These are phyloP conservation scores for Evernia prunastri DNA, from an alignment of 495 filamentous ascomycete species.

Conservation along the genomic window DNA sequence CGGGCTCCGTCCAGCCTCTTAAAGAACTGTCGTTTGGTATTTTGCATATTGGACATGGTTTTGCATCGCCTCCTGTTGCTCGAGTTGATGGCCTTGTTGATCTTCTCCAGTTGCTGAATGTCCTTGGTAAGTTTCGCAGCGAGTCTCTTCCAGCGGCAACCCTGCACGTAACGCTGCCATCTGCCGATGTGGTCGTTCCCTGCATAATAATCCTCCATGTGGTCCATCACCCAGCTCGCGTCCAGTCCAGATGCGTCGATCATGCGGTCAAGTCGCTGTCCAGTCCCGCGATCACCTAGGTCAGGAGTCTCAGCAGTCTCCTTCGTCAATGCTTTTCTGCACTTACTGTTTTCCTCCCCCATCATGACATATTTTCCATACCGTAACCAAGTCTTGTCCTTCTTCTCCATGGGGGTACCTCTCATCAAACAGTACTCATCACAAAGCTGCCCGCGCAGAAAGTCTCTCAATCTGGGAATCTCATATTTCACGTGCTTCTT, in stretches of 20 bases:
- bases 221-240: not conserved
- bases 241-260: not conserved
- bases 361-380: not conserved
- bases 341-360: not conserved
- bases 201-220: not conserved
- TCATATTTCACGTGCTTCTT: not conserved
- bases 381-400: not conserved
- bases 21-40: not conserved
- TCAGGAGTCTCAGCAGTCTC: not conserved
- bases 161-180: not conserved
- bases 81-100: not conserved
- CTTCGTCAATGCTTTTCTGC: not conserved
- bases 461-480: not conserved
- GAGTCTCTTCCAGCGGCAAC: not conserved
- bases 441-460: not conserved
- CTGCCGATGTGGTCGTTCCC: constrained; percentile 1
- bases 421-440: constrained; percentile 1
- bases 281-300: not conserved
- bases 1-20: not conserved
- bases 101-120: constrained; percentile 1
- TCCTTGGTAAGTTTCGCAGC: not conserved
- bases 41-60: not conserved
- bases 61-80: not conserved
- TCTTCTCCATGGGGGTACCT: not conserved
- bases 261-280: not conserved